These are phyloP conservation scores for Trichoderma parareesei DNA, from an alignment of 495 filamentous ascomycete species.

Conservation along the genomic window DNA sequence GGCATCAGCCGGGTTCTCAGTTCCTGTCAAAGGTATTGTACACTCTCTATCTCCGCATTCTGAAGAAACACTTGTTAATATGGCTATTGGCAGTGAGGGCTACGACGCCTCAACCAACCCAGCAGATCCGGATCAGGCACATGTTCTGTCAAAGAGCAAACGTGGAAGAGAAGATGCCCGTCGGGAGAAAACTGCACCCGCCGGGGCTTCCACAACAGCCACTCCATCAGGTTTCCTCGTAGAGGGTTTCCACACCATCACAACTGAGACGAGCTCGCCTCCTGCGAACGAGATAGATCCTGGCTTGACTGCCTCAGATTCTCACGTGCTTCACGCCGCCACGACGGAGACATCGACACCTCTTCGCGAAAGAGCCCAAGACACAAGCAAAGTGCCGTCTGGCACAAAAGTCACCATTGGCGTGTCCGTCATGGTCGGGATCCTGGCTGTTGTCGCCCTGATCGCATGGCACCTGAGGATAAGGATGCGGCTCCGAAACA, in stretches of 20 bases:
- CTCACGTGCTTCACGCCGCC: neutral
- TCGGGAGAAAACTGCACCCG: neutral
- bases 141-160: neutral
- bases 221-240: neutral
- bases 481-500: conserved; percentile 11
- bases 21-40: conserved; percentile 37
- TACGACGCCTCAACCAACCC: conserved; percentile 23
- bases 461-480: conserved; percentile 11
- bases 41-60: neutral
- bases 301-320: neutral
- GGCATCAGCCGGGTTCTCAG: conserved; percentile 40
- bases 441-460: conserved; percentile 28
- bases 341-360: neutral
- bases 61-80: neutral
- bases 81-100: conserved; percentile 22
- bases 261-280: neutral
- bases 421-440: conserved; percentile 28
- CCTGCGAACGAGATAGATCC: neutral
- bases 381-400: conserved; percentile 12
- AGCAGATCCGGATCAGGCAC: conserved; percentile 24
- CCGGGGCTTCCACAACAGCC: neutral
- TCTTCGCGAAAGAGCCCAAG: conserved; percentile 9
- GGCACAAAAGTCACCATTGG: conserved; percentile 24
- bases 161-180: neutral
- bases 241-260: neutral